These are phyloP conservation scores for Penicillium vulpinum DNA, from an alignment of 2,329 filamentous ascomycete species.

Conservation along the genomic window DNA sequence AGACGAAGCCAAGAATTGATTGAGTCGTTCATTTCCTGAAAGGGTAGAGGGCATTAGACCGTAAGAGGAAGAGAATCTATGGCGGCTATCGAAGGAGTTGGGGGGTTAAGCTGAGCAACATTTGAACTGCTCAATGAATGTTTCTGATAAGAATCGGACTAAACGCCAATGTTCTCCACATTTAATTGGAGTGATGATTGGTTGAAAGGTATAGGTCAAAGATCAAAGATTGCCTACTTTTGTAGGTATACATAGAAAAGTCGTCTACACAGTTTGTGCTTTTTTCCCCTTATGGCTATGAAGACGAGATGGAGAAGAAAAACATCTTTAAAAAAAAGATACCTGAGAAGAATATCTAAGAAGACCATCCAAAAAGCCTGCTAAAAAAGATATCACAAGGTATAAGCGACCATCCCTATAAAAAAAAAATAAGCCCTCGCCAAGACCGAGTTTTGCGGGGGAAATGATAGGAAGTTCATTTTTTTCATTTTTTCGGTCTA, in stretches of 20 bases:
- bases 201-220: neutral
- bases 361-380: no score
- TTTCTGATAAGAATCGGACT: neutral
- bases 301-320: no score
- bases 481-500: no score
- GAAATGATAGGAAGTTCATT: neutral
- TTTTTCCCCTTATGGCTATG: no score
- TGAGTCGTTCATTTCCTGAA: conserved; percentile 9
- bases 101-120: neutral
- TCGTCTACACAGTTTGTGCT: no score
- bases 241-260: no score
- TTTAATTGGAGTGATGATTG: neutral
- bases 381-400: no score
- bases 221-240: no score
- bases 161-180: neutral
- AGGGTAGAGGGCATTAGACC: neutral
- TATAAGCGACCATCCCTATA: no score
- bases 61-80: conserved; percentile 1
- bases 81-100: neutral
- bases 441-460: neutral
- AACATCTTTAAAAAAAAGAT: no score
- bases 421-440: neutral
- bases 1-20: conserved; percentile 32
- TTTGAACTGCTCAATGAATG: neutral
- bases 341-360: no score